Percentiles rank a stretch among this genome's conserved stretches.
Evolutionary conservation across 768 basidiomycete species (phyloP).

Genomic region (Leucocoprinus sp.): DNA sequence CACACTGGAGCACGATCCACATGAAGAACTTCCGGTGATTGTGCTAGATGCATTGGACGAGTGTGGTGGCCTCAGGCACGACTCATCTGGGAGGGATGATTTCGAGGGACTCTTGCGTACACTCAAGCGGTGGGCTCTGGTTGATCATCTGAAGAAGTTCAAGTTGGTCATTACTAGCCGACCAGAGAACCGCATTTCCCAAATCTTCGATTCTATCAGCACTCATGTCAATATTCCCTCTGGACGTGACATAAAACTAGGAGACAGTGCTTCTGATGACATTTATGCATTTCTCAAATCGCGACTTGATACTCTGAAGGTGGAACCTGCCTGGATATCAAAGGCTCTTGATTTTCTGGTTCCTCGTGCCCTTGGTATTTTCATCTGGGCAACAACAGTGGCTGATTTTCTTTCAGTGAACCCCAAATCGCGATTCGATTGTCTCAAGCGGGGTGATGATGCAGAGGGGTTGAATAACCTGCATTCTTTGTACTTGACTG

Average conservation of each 20-base stretch:
- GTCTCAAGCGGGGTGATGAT: conserved; percentile 11
- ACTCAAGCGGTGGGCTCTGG: conserved; percentile 14
- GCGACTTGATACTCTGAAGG: conserved; percentile 11
- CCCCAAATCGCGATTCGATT: conserved; percentile 9
- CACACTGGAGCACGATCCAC: conserved; percentile 4
- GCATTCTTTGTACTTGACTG: conserved; percentile 12
- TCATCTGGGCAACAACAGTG: conserved; percentile 22
- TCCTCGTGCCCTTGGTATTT: conserved; percentile 21
- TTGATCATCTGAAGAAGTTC: conserved; percentile 14
- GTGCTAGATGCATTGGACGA: conserved; percentile 26
- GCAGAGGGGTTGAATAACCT: conserved; percentile 11
- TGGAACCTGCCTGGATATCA: conserved; percentile 18
- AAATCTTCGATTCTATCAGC: conserved; percentile 11
- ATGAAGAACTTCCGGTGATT: conserved; percentile 13
- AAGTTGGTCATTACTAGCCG: conserved; percentile 22
- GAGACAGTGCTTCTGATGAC: conserved; percentile 17
- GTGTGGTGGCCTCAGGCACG: conserved; percentile 18
- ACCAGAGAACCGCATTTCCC: conserved; percentile 13
- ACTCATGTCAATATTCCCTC: conserved; percentile 14
- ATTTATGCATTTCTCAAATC: conserved; percentile 17
- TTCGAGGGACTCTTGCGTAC: conserved; percentile 17
- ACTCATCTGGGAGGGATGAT: conserved; percentile 11
- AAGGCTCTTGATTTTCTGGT: conserved; percentile 15
- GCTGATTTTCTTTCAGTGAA: conserved; percentile 15
- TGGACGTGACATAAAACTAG: conserved; percentile 14